These are phyloP conservation scores for Pseudogymnoascus sp. DNA, from an alignment of 2,329 filamentous ascomycete genomes.

Conservation along the genomic window DNA sequence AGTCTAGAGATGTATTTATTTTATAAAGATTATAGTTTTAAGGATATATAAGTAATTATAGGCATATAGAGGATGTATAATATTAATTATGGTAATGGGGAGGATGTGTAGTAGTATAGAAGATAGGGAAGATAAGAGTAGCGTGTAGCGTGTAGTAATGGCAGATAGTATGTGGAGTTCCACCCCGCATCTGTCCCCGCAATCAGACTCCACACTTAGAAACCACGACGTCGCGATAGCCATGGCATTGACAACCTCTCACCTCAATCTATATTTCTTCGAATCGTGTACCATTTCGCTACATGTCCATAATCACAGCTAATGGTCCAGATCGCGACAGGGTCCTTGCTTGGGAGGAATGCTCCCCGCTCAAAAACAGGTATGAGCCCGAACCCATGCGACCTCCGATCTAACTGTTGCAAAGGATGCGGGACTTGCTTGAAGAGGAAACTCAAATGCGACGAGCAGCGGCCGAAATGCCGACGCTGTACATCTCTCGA, in stretches of 20 bases:
- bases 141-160: no score
- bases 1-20: no score
- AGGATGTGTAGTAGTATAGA: no score
- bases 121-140: no score
- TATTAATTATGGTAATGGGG: no score
- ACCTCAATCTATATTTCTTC: neutral
- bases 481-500: constrained; percentile 24
- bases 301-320: neutral
- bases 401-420: neutral
- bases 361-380: constrained; percentile 32
- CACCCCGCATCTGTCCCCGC: neutral
- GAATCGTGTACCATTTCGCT: neutral
- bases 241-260: neutral
- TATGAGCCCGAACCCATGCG: constrained; percentile 13
- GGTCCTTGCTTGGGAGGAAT: constrained; percentile 9
- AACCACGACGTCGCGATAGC: neutral
- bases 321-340: neutral
- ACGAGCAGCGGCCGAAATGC: constrained; percentile 23
- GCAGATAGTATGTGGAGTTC: no score
- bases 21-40: no score
- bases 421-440: constrained; percentile 31
- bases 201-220: neutral
- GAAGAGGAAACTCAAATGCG: constrained; percentile 10
- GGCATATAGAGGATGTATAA: no score
- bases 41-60: no score